Evolutionary conservation across 129 eudicot species (phyloP), one percentile per base, ranked within the genome.

Genomic region (Flaveria robusta): DNA sequence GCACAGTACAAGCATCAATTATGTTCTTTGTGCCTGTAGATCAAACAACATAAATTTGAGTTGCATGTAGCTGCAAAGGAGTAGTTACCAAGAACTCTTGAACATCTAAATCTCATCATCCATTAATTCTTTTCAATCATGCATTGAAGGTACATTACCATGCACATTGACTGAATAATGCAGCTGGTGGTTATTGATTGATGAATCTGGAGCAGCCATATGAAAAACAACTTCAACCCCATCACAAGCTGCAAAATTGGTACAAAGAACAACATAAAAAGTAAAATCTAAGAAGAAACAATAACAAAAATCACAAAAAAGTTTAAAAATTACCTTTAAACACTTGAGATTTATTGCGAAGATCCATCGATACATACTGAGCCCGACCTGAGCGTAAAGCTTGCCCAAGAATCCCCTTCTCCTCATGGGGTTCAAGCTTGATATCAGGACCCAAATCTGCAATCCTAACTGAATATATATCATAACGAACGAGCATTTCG

Each of bases 121-220:
- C 64, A 49, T 64, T 47, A 49, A 79, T 7, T 10, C 23, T 75
- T 50, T n/a, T 71, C 8, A 31, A 59, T 37, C 27, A 45, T 3
- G 26, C 4, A 5, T 34, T 5, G 39, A 4, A 34, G 8, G 39
- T 74, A 59, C 29, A 52, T 70, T 80, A 93, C 98, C 98, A 80
- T 77, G 81, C 43, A 93, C 98, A 50, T 90, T 93, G 79, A 93
- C 96, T 52, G 96, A 93, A 77, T 87, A 78, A 64, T 93, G 98
- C 55, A 93, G 90, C 80, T 88, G 77, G 73, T 88, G 83, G 84
- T 90, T 90, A 80, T 86, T 85, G 65, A 86, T 89, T 50, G 98
- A 92, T 37, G 98, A 92, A 90, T 88, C 92, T 47, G 96, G 94
- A 58, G 98, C 95, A 62, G 96, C 98, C 98, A 93, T 93, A 79